A percentile compares a stretch with the other conserved stretches of the same genome.
Evolutionary conservation across 495 filamentous ascomycete species (phyloP).

Genomic region (Cercophora newfieldiana): DNA sequence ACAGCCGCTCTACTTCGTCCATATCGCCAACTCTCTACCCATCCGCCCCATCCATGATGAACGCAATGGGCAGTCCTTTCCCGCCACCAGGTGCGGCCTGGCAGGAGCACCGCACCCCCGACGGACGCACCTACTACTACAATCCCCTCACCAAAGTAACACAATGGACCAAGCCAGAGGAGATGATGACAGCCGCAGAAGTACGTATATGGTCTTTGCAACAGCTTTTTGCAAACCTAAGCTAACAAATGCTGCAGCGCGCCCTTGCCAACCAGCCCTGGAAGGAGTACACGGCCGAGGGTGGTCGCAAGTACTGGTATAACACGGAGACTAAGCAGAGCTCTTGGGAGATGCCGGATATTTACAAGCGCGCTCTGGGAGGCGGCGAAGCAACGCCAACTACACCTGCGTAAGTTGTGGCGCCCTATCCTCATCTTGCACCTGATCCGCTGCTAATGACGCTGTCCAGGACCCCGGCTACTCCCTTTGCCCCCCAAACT

Average conservation of each 20-base stretch:
- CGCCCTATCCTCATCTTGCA: slow-evolving; percentile 15
- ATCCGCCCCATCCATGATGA: slow-evolving; percentile 52
- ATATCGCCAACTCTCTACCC: not conserved
- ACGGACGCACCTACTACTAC: slow-evolving; percentile 92
- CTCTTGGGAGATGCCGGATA: slow-evolving; percentile 91
- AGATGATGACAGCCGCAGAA: slow-evolving; percentile 84
- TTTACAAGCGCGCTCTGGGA: slow-evolving; percentile 70
- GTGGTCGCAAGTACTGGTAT: slow-evolving; percentile 90
- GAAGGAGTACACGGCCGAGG: slow-evolving; percentile 88
- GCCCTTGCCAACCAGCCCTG: slow-evolving; percentile 82
- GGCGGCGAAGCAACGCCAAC: slow-evolving; percentile 46
- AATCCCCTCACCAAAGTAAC: slow-evolving; percentile 83
- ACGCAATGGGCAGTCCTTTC: slow-evolving; percentile 54
- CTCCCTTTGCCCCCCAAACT: slow-evolving; percentile 68
- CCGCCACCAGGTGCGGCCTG: slow-evolving; percentile 59
- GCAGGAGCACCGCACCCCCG: slow-evolving; percentile 80
- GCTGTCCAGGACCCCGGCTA: slow-evolving; percentile 48
- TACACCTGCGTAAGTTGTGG: slow-evolving; percentile 63
- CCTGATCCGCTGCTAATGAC: slow-evolving; percentile 10
- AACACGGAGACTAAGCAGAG: slow-evolving; percentile 89
- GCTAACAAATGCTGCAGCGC: slow-evolving; percentile 51
- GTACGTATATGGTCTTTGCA: slow-evolving; percentile 47
- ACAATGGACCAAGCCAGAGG: slow-evolving; percentile 91
- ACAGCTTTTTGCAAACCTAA: not conserved
- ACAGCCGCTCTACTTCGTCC: not conserved